These are phyloP conservation scores for Lepiota venenata DNA, from an alignment of 768 basidiomycete genomes.

Conservation along the genomic window DNA sequence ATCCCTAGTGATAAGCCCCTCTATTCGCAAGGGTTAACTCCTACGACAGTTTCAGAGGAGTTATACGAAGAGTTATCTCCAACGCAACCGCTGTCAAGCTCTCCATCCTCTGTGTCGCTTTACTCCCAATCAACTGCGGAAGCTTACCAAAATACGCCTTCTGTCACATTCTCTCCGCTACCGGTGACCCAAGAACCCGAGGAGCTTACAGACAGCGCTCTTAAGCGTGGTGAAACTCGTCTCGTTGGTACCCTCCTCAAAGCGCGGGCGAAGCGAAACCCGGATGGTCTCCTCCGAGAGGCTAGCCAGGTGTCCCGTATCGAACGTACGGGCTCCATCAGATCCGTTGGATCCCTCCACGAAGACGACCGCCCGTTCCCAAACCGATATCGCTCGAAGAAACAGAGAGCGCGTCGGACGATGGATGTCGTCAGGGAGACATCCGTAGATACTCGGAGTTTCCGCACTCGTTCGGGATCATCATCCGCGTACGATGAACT, in stretches of 20 bases:
- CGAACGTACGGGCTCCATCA: constrained; percentile 11
- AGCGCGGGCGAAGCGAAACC: constrained; percentile 9
- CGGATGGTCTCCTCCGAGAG: constrained; percentile 5
- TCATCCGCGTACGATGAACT: not conserved
- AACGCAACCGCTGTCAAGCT: not conserved
- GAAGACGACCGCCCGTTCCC: not conserved
- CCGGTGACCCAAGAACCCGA: not conserved
- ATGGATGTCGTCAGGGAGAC: not conserved
- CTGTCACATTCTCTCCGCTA: not conserved
- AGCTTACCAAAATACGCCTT: not conserved
- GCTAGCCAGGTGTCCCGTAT: constrained; percentile 7
- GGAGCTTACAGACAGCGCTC: not conserved
- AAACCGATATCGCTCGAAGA: constrained; percentile 5
- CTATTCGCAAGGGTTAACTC: not conserved
- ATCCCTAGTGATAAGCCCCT: not conserved
- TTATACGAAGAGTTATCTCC: not conserved
- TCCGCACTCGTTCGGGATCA: not conserved
- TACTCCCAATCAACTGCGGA: constrained; percentile 11
- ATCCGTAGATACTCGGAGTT: not conserved
- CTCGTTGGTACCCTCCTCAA: constrained; percentile 11
- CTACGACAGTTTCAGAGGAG: not conserved
- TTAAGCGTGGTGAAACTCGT: constrained; percentile 1
- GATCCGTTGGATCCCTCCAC: not conserved
- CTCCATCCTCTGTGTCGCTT: not conserved
- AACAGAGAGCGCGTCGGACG: not conserved